These are phyloP conservation scores for Ploettnerulaceae sp. DNA, from an alignment of 2,329 filamentous ascomycete species.

Conservation along the genomic window DNA sequence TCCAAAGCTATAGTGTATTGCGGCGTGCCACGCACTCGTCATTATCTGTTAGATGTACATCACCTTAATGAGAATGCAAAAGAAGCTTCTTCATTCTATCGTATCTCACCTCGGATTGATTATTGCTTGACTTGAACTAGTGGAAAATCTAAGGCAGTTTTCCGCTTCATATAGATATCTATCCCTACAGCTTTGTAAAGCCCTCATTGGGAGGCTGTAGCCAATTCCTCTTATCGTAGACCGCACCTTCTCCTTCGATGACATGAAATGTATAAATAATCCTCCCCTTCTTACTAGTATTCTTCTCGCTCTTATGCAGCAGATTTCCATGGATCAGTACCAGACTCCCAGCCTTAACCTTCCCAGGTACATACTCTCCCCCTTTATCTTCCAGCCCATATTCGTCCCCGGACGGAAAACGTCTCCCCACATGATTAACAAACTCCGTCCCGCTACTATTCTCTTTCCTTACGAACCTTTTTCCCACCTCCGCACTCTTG, in stretches of 20 bases:
- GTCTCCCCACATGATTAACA: slow-evolving; percentile 60
- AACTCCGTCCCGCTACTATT: slow-evolving; percentile 59
- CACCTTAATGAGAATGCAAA: too few relatives aligned
- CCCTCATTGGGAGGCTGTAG: slow-evolving; percentile 76
- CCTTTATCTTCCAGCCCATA: slow-evolving; percentile 43
- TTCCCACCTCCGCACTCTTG: slow-evolving; percentile 61
- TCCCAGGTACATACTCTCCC: slow-evolving; percentile 68
- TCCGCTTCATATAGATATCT: too few relatives aligned
- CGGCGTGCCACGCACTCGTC: too few relatives aligned
- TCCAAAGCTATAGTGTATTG: slow-evolving; percentile 5
- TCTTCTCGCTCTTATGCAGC: slow-evolving; percentile 93
- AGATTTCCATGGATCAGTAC: slow-evolving; percentile 95
- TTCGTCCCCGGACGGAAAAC: slow-evolving; percentile 53
- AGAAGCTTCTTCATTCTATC: too few relatives aligned
- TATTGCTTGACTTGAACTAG: background rate
- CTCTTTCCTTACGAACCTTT: slow-evolving; percentile 67
- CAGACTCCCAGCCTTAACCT: slow-evolving; percentile 86
- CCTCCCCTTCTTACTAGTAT: slow-evolving; percentile 76
- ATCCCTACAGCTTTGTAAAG: slow-evolving; percentile 53
- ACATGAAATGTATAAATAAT: slow-evolving; percentile 98
- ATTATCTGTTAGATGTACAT: slow-evolving; percentile 2
- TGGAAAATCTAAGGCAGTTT: too few relatives aligned
- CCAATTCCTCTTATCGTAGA: slow-evolving; percentile 89
- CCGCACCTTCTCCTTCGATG: slow-evolving; percentile 71
- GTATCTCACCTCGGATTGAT: too few relatives aligned